Conservation (phyloP, 176 grass and related monocot species). For the Cocos nucifera region DNA sequence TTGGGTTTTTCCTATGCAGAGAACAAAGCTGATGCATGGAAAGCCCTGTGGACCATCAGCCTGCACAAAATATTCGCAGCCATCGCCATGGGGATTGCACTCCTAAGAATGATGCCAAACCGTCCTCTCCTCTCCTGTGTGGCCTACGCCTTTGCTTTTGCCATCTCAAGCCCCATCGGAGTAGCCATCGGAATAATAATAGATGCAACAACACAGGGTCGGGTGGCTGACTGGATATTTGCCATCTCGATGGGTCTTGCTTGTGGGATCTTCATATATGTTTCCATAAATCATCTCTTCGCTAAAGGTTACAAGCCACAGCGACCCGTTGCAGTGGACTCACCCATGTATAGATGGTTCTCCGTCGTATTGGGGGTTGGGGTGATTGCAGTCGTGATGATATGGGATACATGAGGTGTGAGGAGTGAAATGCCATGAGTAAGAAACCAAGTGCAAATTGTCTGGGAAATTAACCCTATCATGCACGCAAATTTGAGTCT, state of each 20-base stretch:
- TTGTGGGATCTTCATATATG: slow-evolving; percentile 82
- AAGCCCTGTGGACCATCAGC: slow-evolving; percentile 92
- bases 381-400: slow-evolving; percentile 92
- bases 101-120: slow-evolving; percentile 73
- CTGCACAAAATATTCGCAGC: slow-evolving; percentile 96
- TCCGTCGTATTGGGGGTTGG: slow-evolving; percentile 63
- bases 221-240: slow-evolving; percentile 80
- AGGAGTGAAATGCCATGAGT: too few species aligned
- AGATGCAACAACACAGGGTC: slow-evolving; percentile 79
- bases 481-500: too few species aligned
- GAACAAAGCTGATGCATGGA: slow-evolving; percentile 83
- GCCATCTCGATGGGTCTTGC: slow-evolving; percentile 89
- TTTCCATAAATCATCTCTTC: slow-evolving; percentile 89
- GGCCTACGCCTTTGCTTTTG: slow-evolving; percentile 75
- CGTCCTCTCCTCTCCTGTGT: slow-evolving; percentile 63
- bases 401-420: slow-evolving; percentile 68
- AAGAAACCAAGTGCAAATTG: too few species aligned
- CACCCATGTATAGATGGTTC: slow-evolving; percentile 41
- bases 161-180: slow-evolving; percentile 73
- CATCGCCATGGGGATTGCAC: slow-evolving; percentile 88
- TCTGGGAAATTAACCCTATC: too few species aligned
- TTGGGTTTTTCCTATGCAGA: slow-evolving; percentile 31
- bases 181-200: slow-evolving; percentile 76
- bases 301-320: slow-evolving; percentile 68
- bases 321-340: slow-evolving; percentile 35